Evolutionary conservation across 768 basidiomycete genomes (phyloP).

Genomic region (Cytidiella melzeri): DNA sequence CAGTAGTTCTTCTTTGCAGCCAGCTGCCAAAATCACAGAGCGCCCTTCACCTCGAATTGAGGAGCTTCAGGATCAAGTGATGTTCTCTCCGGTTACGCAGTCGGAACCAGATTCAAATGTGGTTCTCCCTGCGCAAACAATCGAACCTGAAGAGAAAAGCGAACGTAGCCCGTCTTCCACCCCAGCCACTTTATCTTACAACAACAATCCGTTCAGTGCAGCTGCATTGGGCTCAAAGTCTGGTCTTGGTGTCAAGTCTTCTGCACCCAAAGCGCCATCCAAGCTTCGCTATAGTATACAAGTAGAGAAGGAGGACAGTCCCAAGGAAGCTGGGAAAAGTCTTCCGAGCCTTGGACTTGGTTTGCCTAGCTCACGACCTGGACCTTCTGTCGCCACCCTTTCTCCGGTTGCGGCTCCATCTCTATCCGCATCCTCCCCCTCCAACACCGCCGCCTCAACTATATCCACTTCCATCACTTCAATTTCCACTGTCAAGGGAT

Average conservation of each 20-base stretch:
- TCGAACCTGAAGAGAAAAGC: slow-evolving; percentile 30
- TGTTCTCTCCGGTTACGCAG: slow-evolving; percentile 19
- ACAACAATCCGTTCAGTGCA: slow-evolving; percentile 3
- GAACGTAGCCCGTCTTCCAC: not conserved
- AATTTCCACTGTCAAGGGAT: slow-evolving; percentile 13
- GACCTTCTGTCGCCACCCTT: not conserved
- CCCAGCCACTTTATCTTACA: slow-evolving; percentile 3
- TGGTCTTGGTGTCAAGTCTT: slow-evolving; percentile 36
- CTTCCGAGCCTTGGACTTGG: not conserved
- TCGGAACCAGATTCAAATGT: slow-evolving; percentile 14
- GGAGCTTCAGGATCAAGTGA: slow-evolving; percentile 31
- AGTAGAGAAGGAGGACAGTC: slow-evolving; percentile 35
- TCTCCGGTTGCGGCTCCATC: not conserved
- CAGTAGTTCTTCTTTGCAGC: not conserved
- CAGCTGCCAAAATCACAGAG: not conserved
- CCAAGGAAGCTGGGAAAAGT: slow-evolving; percentile 4
- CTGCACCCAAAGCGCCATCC: slow-evolving; percentile 69
- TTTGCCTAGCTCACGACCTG: not conserved
- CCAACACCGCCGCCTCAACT: slow-evolving; percentile 15
- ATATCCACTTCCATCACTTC: slow-evolving; percentile 25
- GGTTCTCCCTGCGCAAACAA: slow-evolving; percentile 32
- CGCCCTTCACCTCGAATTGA: slow-evolving; percentile 16
- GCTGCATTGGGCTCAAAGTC: not conserved
- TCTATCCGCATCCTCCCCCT: not conserved
- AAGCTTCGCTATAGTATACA: slow-evolving; percentile 72